Conservation (phyloP, 176 grass and related monocot genomes). For the Ensete ventricosum region DNA sequence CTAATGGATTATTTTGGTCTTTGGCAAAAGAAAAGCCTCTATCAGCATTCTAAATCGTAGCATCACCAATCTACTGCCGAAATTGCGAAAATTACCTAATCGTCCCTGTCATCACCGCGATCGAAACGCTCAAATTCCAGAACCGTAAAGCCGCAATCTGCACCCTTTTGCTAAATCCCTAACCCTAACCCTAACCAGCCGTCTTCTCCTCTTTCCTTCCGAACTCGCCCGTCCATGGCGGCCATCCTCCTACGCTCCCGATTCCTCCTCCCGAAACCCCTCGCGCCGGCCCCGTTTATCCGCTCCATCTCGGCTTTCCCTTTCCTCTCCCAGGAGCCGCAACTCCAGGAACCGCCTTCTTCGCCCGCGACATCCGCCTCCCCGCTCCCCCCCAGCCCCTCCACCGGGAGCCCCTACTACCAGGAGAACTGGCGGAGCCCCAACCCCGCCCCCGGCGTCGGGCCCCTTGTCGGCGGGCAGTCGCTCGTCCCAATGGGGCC, state of each 20-base stretch:
- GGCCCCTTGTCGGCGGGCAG: constrained; percentile 28
- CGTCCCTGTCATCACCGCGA: too few species aligned
- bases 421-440: constrained; percentile 84
- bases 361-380: constrained; percentile 11
- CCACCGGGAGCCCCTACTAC: constrained; percentile 74
- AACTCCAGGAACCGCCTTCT: constrained; percentile 38
- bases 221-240: constrained; percentile 36
- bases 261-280: constrained; percentile 10
- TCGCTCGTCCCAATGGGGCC: constrained; percentile 31
- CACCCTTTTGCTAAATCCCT: constrained; percentile 36
- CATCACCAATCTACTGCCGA: too few species aligned
- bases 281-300: constrained; percentile 27
- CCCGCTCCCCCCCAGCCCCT: constrained; percentile 70
- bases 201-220: not conserved
- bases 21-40: too few species aligned
- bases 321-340: constrained; percentile 52
- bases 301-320: constrained; percentile 55
- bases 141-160: too few species aligned
- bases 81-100: too few species aligned
- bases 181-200: constrained; percentile 19
- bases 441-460: constrained; percentile 11
- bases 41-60: too few species aligned
- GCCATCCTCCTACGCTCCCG: constrained; percentile 39
- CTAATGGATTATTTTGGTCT: too few species aligned
- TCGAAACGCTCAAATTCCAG: too few species aligned